Evolutionary conservation across 2,329 filamentous ascomycete species (phyloP).

Genomic region (Cordyceps tenuipes): DNA sequence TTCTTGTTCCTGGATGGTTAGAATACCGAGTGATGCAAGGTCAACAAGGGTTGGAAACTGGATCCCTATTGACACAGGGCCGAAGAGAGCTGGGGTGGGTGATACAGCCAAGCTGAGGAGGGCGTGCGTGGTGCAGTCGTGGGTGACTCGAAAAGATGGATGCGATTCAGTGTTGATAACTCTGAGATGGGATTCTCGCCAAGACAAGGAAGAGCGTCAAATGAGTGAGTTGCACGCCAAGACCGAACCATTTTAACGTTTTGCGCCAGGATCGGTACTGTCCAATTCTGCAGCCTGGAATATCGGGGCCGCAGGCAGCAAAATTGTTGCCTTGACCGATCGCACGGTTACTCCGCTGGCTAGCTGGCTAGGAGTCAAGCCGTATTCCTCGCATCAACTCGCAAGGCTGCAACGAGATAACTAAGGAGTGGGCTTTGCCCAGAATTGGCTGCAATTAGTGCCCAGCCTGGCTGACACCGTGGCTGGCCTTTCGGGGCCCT

Average conservation of each 20-base stretch:
- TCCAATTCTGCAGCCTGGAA: neutral
- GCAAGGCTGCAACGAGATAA: neutral
- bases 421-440: neutral
- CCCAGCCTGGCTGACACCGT: neutral
- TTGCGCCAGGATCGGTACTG: neutral
- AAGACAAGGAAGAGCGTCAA: no score
- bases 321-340: neutral
- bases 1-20: neutral
- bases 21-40: neutral
- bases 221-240: neutral
- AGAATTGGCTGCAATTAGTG: neutral
- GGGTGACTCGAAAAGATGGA: neutral
- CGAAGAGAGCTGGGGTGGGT: neutral
- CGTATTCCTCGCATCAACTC: constrained; percentile 1
- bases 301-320: neutral
- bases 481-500: neutral
- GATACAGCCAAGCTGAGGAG: neutral
- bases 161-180: neutral
- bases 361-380: no score
- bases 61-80: no score
- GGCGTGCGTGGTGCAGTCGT: neutral
- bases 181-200: neutral
- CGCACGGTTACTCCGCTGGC: neutral
- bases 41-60: no score
- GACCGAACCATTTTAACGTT: neutral